A percentile compares a stretch with the other conserved stretches of the same genome.
Evolutionary conservation across 1,284 basidiomycete genomes (phyloP).

Genomic region (Rhodotorula sp.): DNA sequence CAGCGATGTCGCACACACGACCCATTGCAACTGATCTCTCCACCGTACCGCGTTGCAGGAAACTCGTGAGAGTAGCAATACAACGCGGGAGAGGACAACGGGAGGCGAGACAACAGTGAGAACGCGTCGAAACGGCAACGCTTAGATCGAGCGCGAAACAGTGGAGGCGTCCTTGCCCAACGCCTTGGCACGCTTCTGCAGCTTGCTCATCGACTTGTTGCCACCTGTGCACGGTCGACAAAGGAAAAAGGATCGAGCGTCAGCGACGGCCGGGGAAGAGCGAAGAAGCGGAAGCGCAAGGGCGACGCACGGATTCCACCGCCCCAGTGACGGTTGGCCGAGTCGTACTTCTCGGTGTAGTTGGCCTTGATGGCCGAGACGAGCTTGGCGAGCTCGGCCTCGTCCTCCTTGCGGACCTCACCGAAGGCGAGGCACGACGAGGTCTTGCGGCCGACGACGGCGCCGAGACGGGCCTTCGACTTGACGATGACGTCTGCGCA

Average conservation of each 20-base stretch:
- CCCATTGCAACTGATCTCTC: too few species aligned
- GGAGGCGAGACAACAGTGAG: too few species aligned
- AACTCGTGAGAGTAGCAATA: too few species aligned
- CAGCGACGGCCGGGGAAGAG: too few species aligned
- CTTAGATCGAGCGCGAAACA: too few species aligned
- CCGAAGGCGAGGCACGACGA: conserved; percentile 74
- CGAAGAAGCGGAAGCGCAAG: too few species aligned
- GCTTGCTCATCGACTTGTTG: conserved; percentile 62
- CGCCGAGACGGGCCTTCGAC: conserved; percentile 95
- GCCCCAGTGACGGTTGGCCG: conserved; percentile 87
- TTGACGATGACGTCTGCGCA: conserved; percentile 81
- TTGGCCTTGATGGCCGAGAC: conserved; percentile 95
- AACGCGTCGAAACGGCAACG: too few species aligned
- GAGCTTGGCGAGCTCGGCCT: conserved; percentile 87
- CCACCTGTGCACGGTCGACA: too few species aligned
- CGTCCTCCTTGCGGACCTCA: conserved; percentile 92
- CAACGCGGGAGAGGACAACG: too few species aligned
- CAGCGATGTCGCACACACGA: too few species aligned
- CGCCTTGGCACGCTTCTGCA: conserved; percentile 91
- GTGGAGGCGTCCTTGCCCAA: conserved; percentile 64
- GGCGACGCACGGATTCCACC: conserved; percentile 64
- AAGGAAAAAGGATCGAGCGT: not conserved
- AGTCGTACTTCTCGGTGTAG: conserved; percentile 96
- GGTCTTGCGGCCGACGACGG: conserved; percentile 97
- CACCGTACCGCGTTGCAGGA: too few species aligned